These are phyloP conservation scores for Syncephalastrum sp. DNA, from an alignment of 371 early-diverging fungal genomes.

Conservation along the genomic window DNA sequence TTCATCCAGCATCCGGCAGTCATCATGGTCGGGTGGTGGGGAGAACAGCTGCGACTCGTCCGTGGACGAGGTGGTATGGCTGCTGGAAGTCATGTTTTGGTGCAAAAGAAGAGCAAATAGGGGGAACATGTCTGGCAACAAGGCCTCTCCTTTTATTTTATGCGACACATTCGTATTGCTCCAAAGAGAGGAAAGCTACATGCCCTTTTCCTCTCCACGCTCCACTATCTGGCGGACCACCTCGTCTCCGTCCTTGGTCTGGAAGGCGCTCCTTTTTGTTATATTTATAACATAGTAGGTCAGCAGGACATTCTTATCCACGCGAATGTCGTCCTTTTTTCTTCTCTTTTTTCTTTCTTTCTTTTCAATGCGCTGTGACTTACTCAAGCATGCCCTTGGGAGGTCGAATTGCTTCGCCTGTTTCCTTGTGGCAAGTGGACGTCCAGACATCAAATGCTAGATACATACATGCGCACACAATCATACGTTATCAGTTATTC, in stretches of 20 bases:
- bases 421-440: slow-evolving; percentile 16
- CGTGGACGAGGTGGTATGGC: neutral
- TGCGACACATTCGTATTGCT: neutral
- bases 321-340: too few relatives aligned
- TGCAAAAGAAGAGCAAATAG: neutral
- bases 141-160: neutral
- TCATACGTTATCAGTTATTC: neutral
- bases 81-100: neutral
- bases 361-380: neutral
- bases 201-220: slow-evolving; percentile 21
- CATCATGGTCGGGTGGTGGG: too few relatives aligned
- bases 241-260: slow-evolving; percentile 20
- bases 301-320: too few relatives aligned
- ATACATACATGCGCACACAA: neutral
- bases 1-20: slow-evolving; percentile 4
- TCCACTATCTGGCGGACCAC: slow-evolving; percentile 22
- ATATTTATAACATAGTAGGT: too few relatives aligned
- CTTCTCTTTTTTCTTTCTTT: too few relatives aligned
- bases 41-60: too few relatives aligned
- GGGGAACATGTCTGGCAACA: slow-evolving; percentile 1
- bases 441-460: slow-evolving; percentile 29
- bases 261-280: slow-evolving; percentile 21
- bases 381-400: slow-evolving; percentile 26
- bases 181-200: slow-evolving; percentile 10
- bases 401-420: slow-evolving; percentile 22